Base-by-base conservation (phyloP, 768 basidiomycete genomes). In the Kwoniella pini region DNA sequence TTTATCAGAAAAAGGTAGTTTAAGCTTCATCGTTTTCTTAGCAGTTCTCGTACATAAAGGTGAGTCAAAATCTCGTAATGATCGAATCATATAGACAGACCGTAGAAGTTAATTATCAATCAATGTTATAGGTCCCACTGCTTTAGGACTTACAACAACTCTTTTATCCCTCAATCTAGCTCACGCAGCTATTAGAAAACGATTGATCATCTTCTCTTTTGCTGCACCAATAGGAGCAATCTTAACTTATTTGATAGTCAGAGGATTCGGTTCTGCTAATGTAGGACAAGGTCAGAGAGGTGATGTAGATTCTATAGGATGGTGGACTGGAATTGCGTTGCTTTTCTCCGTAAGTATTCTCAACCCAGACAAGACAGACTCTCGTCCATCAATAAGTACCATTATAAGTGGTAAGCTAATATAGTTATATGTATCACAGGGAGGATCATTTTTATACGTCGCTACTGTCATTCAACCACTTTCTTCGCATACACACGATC, bases 401-500 rank as follows among this genome's bases (percentile, higher is more conserved):
- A n/a, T n/a, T n/a, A n/a, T n/a, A 62, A 19, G 15, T 24, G 48
- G 1, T 24, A 3, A 36, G 33, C 33, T 36, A 15, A 36, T 15
- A n/a, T 36, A 36, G 33, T 15, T 36, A 7, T 7, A 15, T 36
- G 33, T 7, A 36, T 36, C n/a, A 15, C 33, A 36, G 90, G 93
- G 90, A 44, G 93, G 93, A 9, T 92, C 91, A 2, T 96, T 96
- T 80, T 82, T 97, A 38, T 96, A 95, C 72, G 94, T 97, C 9
- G 91, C 93, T 0, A 92, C 92, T 1, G 87, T 91, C 39, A 81
- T 92, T n/a, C 90, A 91, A 71, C 85, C 88, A 2, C 83, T 87
- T 30, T 86, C 78, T 1, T 52, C 71, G 5, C 44, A 70, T 3
- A 56, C 66, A 12, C 44, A 66, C 7, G 56, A 69, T 24, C 50